phyloP scores from a whole-genome alignment of 2,329 filamentous ascomycete genomes.

The Xylariaceae sp. region DNA sequence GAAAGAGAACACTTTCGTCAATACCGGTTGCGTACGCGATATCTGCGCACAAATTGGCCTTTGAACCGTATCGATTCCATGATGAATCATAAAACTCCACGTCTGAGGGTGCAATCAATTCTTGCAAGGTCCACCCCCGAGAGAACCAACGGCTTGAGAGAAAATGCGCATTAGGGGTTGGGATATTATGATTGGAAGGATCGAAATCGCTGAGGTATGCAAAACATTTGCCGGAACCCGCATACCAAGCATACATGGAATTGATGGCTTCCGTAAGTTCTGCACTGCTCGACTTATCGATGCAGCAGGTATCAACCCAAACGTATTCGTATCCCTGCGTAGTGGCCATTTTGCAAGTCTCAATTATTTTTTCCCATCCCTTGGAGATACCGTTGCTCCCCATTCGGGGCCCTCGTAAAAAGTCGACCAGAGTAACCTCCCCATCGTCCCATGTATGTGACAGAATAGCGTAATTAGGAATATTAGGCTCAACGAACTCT shows the following conservation, averaged over 20 bases:
- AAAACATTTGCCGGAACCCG: background rate
- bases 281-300: conserved; percentile 1
- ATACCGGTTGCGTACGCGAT: background rate
- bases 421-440: background rate
- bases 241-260: no score
- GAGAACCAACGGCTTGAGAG: conserved; percentile 1
- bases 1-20: background rate
- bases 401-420: background rate
- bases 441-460: conserved; percentile 1
- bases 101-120: background rate
- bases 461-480: background rate
- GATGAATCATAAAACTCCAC: conserved; percentile 4
- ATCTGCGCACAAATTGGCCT: background rate
- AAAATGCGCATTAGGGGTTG: background rate
- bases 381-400: no score
- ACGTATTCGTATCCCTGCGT: background rate
- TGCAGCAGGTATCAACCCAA: conserved; percentile 3
- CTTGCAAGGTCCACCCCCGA: background rate
- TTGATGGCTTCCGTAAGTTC: background rate
- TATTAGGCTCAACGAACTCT: background rate
- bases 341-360: background rate
- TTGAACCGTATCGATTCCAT: background rate
- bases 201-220: background rate
- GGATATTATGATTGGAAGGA: background rate
- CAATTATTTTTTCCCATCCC: background rate